These are phyloP conservation scores for Tricholoma saponaceum DNA, from an alignment of 768 basidiomycete species.

Conservation along the genomic window DNA sequence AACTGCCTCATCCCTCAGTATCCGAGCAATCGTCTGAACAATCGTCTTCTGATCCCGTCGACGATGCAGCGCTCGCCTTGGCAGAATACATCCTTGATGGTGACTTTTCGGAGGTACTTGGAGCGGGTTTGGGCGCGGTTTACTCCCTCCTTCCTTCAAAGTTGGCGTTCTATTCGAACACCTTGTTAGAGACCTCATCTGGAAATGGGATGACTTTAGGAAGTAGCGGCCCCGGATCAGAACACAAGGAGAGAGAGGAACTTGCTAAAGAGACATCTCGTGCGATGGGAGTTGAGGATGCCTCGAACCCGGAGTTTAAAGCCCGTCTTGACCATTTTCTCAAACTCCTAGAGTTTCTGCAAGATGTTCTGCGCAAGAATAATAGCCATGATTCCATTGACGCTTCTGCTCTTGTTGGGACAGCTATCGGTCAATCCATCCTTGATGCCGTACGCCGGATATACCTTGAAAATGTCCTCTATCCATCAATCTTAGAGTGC, in stretches of 20 bases:
- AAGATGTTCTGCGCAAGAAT: slow-evolving; percentile 81
- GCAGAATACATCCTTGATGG: slow-evolving; percentile 94
- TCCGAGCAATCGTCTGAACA: slow-evolving; percentile 33
- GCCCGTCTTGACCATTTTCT: slow-evolving; percentile 83
- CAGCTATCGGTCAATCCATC: slow-evolving; percentile 80
- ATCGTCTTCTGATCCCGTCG: slow-evolving; percentile 57
- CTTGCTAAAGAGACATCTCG: slow-evolving; percentile 44
- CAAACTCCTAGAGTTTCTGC: slow-evolving; percentile 86
- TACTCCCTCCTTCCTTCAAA: slow-evolving; percentile 90
- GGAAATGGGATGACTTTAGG: slow-evolving; percentile 73
- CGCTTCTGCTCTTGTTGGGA: slow-evolving; percentile 65
- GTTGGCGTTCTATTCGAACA: slow-evolving; percentile 59
- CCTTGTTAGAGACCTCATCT: slow-evolving; percentile 31
- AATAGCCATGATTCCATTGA: slow-evolving; percentile 45
- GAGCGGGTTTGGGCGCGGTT: slow-evolving; percentile 87
- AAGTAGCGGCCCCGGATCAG: slow-evolving; percentile 47
- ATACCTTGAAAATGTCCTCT: slow-evolving; percentile 90
- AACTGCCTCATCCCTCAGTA: slow-evolving; percentile 30
- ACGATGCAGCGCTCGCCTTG: slow-evolving; percentile 81
- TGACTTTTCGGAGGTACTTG: slow-evolving; percentile 98
- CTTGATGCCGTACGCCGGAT: slow-evolving; percentile 77
- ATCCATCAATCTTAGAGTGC: slow-evolving; percentile 90
- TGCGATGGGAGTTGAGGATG: slow-evolving; percentile 71
- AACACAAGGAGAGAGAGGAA: slow-evolving; percentile 45
- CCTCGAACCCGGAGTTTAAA: slow-evolving; percentile 71